Percentiles rank a stretch among this genome's conserved stretches.
Conservation (phyloP, 2,329 filamentous ascomycete species). For the Nannizzia gypsea region DNA sequence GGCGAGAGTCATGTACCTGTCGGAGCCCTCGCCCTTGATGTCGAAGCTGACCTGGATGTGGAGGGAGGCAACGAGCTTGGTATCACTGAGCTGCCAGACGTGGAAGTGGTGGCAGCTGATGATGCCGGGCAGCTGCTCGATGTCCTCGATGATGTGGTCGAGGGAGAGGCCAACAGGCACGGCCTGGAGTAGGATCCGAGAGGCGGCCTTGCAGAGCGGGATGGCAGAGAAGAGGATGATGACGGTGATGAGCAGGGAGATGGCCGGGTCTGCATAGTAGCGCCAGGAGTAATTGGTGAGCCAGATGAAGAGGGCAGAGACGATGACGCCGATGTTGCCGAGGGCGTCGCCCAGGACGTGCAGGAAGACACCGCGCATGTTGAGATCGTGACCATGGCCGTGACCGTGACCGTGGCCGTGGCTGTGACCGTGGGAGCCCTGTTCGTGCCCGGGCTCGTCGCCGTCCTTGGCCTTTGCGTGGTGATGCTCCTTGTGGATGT, state of each 20-base stretch:
- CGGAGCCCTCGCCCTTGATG: slow-evolving; percentile 64
- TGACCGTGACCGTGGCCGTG: neutral
- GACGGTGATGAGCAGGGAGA: slow-evolving; percentile 86
- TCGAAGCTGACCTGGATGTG: slow-evolving; percentile 88
- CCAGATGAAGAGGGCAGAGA: slow-evolving; percentile 78
- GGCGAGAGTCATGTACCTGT: slow-evolving; percentile 82
- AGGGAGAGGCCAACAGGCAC: slow-evolving; percentile 81
- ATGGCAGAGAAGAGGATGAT: slow-evolving; percentile 48
- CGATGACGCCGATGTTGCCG: slow-evolving; percentile 39
- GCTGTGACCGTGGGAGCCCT: too few relatives aligned
- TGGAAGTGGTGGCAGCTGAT: slow-evolving; percentile 90
- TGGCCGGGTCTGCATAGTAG: slow-evolving; percentile 79
- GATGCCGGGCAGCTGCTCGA: slow-evolving; percentile 71
- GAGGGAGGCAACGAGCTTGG: slow-evolving; percentile 83
- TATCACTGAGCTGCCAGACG: slow-evolving; percentile 94
- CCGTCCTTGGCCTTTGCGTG: slow-evolving; percentile 59
- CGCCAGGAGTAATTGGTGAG: slow-evolving; percentile 69
- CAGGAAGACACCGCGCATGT: slow-evolving; percentile 70
- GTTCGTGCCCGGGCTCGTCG: slow-evolving; percentile 30
- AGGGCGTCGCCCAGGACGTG: slow-evolving; percentile 45
- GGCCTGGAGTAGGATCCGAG: slow-evolving; percentile 81
- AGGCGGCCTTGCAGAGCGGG: slow-evolving; percentile 41
- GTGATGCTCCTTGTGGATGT: slow-evolving; percentile 59
- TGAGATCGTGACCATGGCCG: slow-evolving; percentile 53
- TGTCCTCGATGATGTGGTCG: slow-evolving; percentile 85